A percentile compares a stretch with the other conserved stretches of the same genome.
These are phyloP conservation scores for Ensete ventricosum DNA, from an alignment of 176 grass and related monocot species.

Conservation along the genomic window DNA sequence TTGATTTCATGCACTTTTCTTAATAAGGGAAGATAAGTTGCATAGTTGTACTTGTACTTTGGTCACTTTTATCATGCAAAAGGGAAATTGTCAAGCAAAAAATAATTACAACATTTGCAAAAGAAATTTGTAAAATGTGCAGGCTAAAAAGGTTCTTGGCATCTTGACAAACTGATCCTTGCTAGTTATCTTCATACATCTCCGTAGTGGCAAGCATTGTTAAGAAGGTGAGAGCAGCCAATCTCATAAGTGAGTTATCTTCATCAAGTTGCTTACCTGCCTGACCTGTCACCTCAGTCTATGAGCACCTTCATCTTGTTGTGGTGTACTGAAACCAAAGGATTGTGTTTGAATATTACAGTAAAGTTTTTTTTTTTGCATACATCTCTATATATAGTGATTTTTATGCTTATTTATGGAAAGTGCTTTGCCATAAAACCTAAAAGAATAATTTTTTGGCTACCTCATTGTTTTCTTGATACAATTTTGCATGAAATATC, in stretches of 20 bases:
- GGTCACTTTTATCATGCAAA: too few relatives aligned
- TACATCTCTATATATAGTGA: background rate
- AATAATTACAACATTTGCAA: background rate
- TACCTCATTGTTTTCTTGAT: background rate
- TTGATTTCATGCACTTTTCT: background rate
- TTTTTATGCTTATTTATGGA: background rate
- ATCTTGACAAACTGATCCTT: background rate
- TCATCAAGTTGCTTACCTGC: background rate
- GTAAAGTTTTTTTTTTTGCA: background rate
- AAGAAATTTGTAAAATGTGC: background rate
- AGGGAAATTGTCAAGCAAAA: background rate
- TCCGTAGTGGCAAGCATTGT: background rate
- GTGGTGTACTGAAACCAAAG: background rate
- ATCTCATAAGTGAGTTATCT: background rate
- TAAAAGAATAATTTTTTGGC: background rate
- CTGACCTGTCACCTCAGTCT: background rate
- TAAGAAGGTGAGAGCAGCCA: background rate
- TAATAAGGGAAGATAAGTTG: background rate
- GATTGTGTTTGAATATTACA: background rate
- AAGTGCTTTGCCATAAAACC: background rate
- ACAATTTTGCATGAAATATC: background rate
- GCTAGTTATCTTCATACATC: background rate
- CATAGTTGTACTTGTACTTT: background rate
- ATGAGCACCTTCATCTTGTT: background rate
- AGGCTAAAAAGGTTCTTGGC: background rate